These are phyloP conservation scores for Kwoniella botswanensis DNA, from an alignment of 768 basidiomycete species.

Conservation along the genomic window DNA sequence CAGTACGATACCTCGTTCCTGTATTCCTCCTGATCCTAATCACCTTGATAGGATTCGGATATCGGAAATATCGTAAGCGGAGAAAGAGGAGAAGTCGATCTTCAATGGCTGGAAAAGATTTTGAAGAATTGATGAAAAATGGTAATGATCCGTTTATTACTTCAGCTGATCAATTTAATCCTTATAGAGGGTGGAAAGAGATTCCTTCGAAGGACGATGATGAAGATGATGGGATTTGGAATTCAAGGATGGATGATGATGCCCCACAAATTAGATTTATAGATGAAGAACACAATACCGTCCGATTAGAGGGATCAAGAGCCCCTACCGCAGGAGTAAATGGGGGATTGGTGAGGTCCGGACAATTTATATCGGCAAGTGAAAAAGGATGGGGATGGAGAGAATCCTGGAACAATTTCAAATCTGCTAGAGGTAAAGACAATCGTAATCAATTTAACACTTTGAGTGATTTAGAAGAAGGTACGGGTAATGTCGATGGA, in stretches of 20 bases:
- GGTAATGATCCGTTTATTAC: slow-evolving; percentile 11
- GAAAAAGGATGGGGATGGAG: slow-evolving; percentile 34
- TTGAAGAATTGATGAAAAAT: slow-evolving; percentile 18
- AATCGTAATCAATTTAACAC: not conserved
- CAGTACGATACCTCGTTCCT: slow-evolving; percentile 33
- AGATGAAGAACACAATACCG: slow-evolving; percentile 11
- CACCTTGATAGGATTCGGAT: slow-evolving; percentile 29
- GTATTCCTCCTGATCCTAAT: slow-evolving; percentile 39
- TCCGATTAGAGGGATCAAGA: not conserved
- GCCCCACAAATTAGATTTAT: not conserved
- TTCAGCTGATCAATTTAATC: not conserved
- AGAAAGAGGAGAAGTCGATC: slow-evolving; percentile 1
- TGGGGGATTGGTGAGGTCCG: not conserved
- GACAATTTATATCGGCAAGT: slow-evolving; percentile 9
- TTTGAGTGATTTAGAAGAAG: not conserved
- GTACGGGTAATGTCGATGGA: not conserved
- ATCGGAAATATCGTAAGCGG: slow-evolving; percentile 23
- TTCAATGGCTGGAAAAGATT: slow-evolving; percentile 6
- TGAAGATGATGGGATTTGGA: slow-evolving; percentile 25
- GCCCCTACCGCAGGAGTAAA: not conserved
- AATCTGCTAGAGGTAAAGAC: slow-evolving; percentile 31
- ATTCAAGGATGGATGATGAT: slow-evolving; percentile 19
- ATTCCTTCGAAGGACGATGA: slow-evolving; percentile 19
- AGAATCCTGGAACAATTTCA: slow-evolving; percentile 26
- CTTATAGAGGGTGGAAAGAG: slow-evolving; percentile 20